phyloP scores from a whole-genome alignment of 2,329 filamentous ascomycete species.

The Hypoxylon sp. region DNA sequence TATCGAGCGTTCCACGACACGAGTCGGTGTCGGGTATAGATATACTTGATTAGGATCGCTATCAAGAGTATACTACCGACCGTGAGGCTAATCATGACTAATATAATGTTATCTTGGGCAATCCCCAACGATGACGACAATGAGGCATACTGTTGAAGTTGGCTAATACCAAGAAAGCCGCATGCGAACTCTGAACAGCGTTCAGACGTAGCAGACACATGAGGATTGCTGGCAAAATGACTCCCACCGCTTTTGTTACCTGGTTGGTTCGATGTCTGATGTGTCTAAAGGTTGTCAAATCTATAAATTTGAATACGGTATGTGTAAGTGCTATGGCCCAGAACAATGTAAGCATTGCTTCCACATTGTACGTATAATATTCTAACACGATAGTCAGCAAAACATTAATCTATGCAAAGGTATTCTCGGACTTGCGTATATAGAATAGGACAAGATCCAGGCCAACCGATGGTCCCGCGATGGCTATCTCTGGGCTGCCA shows the following conservation, averaged over 20 bases:
- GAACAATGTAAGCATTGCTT: conserved; percentile 62
- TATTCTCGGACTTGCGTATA: conserved; percentile 58
- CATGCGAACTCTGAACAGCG: conserved; percentile 49
- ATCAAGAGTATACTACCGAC: conserved; percentile 55
- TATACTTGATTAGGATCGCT: conserved; percentile 58
- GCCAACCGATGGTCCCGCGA: conserved; percentile 59
- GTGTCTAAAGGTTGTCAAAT: conserved; percentile 49
- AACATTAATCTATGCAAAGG: no score
- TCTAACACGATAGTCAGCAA: conserved; percentile 54
- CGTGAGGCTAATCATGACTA: conserved; percentile 56
- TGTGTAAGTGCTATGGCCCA: conserved; percentile 60
- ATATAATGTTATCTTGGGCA: conserved; percentile 8
- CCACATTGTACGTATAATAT: conserved; percentile 66
- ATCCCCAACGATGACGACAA: not conserved
- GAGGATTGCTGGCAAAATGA: conserved; percentile 57
- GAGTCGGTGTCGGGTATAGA: conserved; percentile 55
- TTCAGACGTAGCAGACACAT: conserved; percentile 54
- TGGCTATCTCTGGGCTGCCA: conserved; percentile 59
- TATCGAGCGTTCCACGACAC: conserved; percentile 51
- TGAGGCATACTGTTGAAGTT: conserved; percentile 57
- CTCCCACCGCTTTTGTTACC: conserved; percentile 55
- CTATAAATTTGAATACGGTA: conserved; percentile 54
- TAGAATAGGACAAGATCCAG: conserved; percentile 63
- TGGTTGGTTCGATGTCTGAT: conserved; percentile 48
- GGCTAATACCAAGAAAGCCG: conserved; percentile 55